phyloP scores from a whole-genome alignment of 768 basidiomycete genomes.

The Serendipita sp. region DNA sequence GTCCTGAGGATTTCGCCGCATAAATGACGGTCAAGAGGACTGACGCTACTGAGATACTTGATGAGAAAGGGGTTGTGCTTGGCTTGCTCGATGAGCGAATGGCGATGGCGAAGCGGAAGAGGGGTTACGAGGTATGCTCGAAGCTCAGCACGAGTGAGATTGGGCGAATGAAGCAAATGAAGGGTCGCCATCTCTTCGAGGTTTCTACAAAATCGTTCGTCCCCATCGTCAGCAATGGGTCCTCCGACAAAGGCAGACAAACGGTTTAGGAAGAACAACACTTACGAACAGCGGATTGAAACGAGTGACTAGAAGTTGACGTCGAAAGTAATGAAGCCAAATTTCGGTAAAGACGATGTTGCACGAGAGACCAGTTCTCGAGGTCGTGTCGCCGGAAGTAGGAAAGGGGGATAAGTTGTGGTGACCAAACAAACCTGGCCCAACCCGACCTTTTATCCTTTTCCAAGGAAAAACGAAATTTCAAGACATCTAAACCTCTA shows the following conservation, averaged over 20 bases:
- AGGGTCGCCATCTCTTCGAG: not conserved
- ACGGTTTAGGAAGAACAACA: not conserved
- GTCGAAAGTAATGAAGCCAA: not conserved
- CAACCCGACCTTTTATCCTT: too few species aligned
- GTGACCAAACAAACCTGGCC: too few species aligned
- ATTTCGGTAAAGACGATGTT: not conserved
- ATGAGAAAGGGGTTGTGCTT: not conserved
- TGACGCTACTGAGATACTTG: not conserved
- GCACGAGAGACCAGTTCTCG: too few species aligned
- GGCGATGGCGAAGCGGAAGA: not conserved
- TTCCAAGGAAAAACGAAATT: too few species aligned
- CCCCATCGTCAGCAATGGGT: not conserved
- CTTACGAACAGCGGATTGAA: not conserved
- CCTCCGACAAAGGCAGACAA: not conserved
- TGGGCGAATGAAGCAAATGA: not conserved
- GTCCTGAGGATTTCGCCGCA: not conserved
- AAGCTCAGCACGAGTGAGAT: not conserved
- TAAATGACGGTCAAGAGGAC: not conserved
- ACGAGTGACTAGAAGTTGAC: not conserved
- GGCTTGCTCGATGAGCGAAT: not conserved
- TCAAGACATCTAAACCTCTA: too few species aligned
- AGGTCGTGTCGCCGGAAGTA: too few species aligned
- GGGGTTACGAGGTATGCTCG: not conserved
- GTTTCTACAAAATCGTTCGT: not conserved
- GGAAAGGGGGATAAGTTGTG: too few species aligned